Evolutionary conservation across 2,329 filamentous ascomycete species (phyloP).

Genomic region (Fusarium floridanum): DNA sequence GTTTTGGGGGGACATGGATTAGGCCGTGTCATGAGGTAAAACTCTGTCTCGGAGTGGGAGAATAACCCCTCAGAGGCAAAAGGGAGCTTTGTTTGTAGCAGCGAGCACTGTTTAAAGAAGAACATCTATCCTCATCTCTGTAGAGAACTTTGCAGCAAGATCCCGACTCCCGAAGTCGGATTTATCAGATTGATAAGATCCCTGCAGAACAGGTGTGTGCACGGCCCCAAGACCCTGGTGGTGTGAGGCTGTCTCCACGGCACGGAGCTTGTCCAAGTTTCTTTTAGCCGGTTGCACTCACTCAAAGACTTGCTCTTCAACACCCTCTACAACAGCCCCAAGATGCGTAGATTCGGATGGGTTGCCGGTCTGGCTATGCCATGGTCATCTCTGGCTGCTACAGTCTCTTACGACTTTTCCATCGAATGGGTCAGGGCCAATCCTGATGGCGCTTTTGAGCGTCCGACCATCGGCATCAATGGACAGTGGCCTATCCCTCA

Average conservation of each 20-base stretch:
- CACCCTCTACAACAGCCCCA: conserved; percentile 4
- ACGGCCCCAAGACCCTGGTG: conserved; percentile 9
- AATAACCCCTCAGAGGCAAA: not conserved
- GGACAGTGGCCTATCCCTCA: conserved; percentile 79
- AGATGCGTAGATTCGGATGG: conserved; percentile 22
- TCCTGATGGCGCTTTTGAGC: conserved; percentile 74
- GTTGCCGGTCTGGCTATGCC: conserved; percentile 13
- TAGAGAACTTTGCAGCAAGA: not conserved
- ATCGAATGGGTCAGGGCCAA: conserved; percentile 79
- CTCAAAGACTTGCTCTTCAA: not conserved
- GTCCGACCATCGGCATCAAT: conserved; percentile 83
- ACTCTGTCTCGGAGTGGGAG: conserved; percentile 9
- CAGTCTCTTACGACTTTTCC: conserved; percentile 74
- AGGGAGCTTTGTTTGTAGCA: too few species aligned
- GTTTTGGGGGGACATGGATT: conserved; percentile 6
- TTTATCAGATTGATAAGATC: conserved; percentile 46
- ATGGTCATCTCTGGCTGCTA: conserved; percentile 51
- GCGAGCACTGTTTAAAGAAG: not conserved
- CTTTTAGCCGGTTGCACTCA: not conserved
- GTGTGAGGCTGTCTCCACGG: conserved; percentile 13
- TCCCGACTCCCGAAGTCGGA: conserved; percentile 5
- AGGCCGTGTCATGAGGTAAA: conserved; percentile 22
- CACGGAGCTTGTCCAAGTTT: not conserved
- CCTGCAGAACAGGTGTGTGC: not conserved
- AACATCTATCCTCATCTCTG: not conserved